Evolutionary conservation across 139 green algal genomes (phyloP).

Genomic region (Picochlorum costavermella): DNA sequence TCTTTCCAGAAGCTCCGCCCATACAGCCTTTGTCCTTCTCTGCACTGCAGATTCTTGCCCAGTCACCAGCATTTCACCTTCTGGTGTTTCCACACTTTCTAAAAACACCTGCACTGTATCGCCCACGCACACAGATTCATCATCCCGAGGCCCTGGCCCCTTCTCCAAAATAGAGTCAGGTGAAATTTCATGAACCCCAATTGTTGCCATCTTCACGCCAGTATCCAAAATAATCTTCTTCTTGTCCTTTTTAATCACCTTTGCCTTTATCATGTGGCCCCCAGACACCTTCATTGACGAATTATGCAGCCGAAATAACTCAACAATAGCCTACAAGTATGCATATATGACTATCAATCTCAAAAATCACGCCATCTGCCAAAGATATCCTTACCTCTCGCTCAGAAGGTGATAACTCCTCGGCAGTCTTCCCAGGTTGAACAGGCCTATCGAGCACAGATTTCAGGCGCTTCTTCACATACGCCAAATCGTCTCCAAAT

Average conservation of each 20-base stretch:
- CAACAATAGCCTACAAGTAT: constrained; percentile 2
- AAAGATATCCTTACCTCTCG: neutral
- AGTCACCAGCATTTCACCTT: constrained; percentile 23
- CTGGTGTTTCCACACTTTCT: constrained; percentile 19
- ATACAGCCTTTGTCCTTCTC: constrained; percentile 22
- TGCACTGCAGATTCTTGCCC: constrained; percentile 13
- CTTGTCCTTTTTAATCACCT: constrained; percentile 17
- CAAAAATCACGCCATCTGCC: no score
- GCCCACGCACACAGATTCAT: constrained; percentile 13
- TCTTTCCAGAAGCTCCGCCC: constrained; percentile 23
- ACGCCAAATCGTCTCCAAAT: neutral
- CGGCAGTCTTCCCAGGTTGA: neutral
- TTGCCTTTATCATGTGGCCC: constrained; percentile 26
- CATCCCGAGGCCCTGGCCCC: neutral
- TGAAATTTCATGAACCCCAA: constrained; percentile 11
- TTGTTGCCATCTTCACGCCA: constrained; percentile 13
- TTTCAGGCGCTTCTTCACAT: constrained; percentile 4
- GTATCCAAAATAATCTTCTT: constrained; percentile 21
- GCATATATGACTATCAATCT: no score
- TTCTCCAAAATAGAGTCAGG: constrained; percentile 19
- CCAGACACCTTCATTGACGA: constrained; percentile 10
- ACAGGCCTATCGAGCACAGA: constrained; percentile 2
- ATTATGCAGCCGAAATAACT: constrained; percentile 28
- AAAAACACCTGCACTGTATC: constrained; percentile 31
- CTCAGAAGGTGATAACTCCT: neutral